These are phyloP conservation scores for Ascochyta pisi DNA, from an alignment of 2,329 filamentous ascomycete genomes.

Conservation along the genomic window DNA sequence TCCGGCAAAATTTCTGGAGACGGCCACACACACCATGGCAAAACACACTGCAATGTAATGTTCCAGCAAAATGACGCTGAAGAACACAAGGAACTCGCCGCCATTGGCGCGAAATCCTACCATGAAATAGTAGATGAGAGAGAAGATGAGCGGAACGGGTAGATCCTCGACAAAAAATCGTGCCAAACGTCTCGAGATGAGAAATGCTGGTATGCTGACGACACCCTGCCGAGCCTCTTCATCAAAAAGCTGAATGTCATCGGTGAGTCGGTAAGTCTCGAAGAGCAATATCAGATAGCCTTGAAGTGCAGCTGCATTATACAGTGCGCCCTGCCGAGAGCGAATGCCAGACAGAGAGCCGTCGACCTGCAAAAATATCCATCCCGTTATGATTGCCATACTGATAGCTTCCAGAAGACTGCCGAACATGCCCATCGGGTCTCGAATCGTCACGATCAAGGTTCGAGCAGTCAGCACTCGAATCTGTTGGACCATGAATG, in stretches of 20 bases:
- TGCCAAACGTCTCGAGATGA: constrained; percentile 73
- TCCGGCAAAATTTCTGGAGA: constrained; percentile 71
- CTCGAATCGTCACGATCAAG: constrained; percentile 74
- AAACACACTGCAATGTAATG: constrained; percentile 78
- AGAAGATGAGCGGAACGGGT: constrained; percentile 74
- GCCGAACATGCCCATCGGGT: constrained; percentile 76
- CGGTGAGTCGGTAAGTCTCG: constrained; percentile 75
- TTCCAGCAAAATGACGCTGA: constrained; percentile 70
- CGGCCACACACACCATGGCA: constrained; percentile 70
- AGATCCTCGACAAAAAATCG: constrained; percentile 74
- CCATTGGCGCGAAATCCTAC: constrained; percentile 71
- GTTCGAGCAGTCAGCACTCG: constrained; percentile 72
- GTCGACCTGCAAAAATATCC: constrained; percentile 72
- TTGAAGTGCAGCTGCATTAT: constrained; percentile 74
- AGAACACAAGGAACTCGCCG: constrained; percentile 74
- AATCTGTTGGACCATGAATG: constrained; percentile 68
- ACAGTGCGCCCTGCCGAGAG: constrained; percentile 75
- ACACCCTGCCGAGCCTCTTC: constrained; percentile 77
- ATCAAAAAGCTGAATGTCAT: constrained; percentile 78
- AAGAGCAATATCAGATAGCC: constrained; percentile 79
- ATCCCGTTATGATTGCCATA: constrained; percentile 76
- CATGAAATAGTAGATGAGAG: constrained; percentile 79
- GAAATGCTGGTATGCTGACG: constrained; percentile 71
- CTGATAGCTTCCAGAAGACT: constrained; percentile 72
- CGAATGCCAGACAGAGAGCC: constrained; percentile 74